Base-by-base conservation (phyloP, 2,329 filamentous ascomycete genomes). In the Chaetomium sp. region DNA sequence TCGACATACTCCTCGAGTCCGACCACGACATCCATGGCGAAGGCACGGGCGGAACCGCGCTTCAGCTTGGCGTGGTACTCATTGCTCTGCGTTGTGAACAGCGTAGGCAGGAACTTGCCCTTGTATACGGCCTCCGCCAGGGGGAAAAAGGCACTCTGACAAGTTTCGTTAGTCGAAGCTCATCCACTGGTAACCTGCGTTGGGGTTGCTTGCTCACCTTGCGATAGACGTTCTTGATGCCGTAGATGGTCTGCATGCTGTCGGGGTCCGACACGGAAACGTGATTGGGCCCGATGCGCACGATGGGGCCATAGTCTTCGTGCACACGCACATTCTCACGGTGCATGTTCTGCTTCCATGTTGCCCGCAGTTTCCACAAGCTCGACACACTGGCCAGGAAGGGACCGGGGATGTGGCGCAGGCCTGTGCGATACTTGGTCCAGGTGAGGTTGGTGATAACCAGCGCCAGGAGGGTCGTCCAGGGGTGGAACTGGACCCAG, bases 21-120 rank as follows among this genome's bases (percentile, higher is more conserved):
- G 9, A 51, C 13, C 10, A 51, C 29, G 51, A n/a, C 25, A 27
- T 33, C 25, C 21, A 29, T 29, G 4, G 19, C 19, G 51, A n/a
- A 54, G 25, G 29, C 25, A n/a, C 25, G 19, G 51, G 51, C 25
- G 16, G 29, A 29, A 33, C 21, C 21, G 25, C 51, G 19, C 51
- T 29, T 54, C 25, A 29, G 25, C 27, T 83, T 83, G 2, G 87
- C 87, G 23, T 25, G 49, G 21, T 51, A 25, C 49, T 51, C 49
- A 51, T 51, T 27, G 49, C 49, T 42, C 38, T 42, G 49, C 21
- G 49, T 27, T 4, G 49, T 51, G 25, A 51, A 51, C 21, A 51
- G 21, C 5, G 49, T 33, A 2, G 51, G 27, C 25, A 54, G 13
- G 38, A 42, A 42, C 38, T 42, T 42, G 16, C 38, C 38, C 38